phyloP scores from a whole-genome alignment of 345 rosid species.

The Salix exigua region DNA sequence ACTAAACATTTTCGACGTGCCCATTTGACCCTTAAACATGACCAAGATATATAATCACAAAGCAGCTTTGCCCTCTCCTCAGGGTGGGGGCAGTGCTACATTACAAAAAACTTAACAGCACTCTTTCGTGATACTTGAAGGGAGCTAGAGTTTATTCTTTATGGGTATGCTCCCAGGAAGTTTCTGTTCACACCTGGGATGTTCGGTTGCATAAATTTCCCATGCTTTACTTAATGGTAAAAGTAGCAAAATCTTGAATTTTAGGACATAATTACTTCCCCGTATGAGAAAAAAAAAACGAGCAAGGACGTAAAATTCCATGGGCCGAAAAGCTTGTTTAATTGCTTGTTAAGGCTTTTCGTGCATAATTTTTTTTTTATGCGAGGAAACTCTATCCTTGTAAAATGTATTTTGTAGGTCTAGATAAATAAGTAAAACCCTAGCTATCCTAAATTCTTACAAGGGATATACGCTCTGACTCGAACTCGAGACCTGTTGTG shows the following conservation, averaged over 20 bases:
- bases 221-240: background rate
- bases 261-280: background rate
- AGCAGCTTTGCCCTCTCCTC: background rate
- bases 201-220: background rate
- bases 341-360: background rate
- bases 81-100: background rate
- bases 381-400: too few species aligned
- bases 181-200: background rate
- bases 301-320: background rate
- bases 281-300: background rate
- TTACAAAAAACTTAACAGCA: background rate
- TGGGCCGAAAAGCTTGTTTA: background rate
- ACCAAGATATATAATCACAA: background rate
- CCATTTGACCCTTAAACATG: background rate
- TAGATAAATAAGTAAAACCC: too few species aligned
- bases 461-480: too few species aligned
- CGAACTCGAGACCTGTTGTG: too few species aligned
- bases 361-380: background rate
- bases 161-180: background rate
- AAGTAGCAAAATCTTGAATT: background rate
- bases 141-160: background rate
- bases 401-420: too few species aligned
- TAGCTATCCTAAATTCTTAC: too few species aligned
- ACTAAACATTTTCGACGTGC: background rate
- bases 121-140: background rate